These are phyloP conservation scores for Logfia minima DNA, from an alignment of 129 eudicot species.

Conservation along the genomic window DNA sequence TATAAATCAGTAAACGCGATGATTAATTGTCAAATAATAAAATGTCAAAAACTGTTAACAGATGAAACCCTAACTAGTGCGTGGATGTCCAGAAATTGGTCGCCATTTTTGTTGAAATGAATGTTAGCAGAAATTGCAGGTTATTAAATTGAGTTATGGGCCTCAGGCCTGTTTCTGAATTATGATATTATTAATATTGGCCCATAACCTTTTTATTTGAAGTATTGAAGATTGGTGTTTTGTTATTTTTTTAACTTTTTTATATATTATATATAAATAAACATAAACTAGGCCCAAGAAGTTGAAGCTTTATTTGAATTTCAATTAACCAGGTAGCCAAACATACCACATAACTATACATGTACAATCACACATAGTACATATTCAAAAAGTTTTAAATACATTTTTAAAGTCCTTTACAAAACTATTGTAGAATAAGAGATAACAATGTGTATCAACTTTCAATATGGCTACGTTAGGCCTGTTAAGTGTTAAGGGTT, in stretches of 20 bases:
- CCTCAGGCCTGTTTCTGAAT: not conserved
- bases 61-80: slow-evolving; percentile 56
- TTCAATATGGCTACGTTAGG: no score
- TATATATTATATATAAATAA: no score
- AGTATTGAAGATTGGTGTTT: not conserved
- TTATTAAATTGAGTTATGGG: slow-evolving; percentile 29
- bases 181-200: not conserved
- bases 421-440: no score
- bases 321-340: no score
- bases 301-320: no score
- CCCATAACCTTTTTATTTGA: not conserved
- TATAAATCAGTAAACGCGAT: not conserved
- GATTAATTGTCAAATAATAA: not conserved
- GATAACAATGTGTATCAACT: no score
- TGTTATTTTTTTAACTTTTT: not conserved
- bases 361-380: no score
- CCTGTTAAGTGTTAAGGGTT: no score
- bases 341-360: no score
- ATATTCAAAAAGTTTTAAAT: no score
- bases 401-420: no score
- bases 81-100: slow-evolving; percentile 98
- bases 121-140: slow-evolving; percentile 29
- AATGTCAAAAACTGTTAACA: not conserved
- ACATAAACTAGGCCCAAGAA: no score
- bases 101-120: slow-evolving; percentile 58